phyloP scores from a whole-genome alignment of 2,329 filamentous ascomycete species.

The Colletotrichum aenigma region DNA sequence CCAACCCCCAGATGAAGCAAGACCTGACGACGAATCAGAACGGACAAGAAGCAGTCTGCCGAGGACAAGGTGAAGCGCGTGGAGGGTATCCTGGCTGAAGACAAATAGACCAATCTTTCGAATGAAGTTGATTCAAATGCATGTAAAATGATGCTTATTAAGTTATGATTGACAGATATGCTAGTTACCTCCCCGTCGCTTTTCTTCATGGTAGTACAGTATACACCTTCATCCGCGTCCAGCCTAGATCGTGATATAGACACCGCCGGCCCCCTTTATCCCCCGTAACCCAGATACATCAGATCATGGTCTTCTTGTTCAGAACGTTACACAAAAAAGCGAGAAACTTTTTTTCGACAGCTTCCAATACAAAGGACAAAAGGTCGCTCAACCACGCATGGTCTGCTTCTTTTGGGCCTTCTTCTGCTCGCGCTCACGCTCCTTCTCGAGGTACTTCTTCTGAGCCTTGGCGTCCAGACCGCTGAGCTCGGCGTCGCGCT shows the following conservation, averaged over 20 bases:
- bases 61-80: constrained; percentile 77
- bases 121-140: neutral
- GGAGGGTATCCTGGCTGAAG: constrained; percentile 50
- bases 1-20: neutral
- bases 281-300: neutral
- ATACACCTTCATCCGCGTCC: constrained; percentile 5
- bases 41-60: constrained; percentile 83
- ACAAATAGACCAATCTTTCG: neutral
- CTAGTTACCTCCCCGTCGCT: neutral
- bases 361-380: neutral
- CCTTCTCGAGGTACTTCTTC: constrained; percentile 83
- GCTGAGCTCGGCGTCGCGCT: constrained; percentile 83
- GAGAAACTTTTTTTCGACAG: neutral
- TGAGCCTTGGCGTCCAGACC: constrained; percentile 81
- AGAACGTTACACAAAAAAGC: neutral
- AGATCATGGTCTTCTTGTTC: neutral
- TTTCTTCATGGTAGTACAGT: constrained; percentile 1
- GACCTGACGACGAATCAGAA: constrained; percentile 50
- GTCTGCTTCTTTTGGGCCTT: constrained; percentile 61
- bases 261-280: neutral
- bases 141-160: constrained; percentile 3
- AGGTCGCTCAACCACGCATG: constrained; percentile 47
- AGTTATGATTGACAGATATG: constrained; percentile 3
- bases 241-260: neutral
- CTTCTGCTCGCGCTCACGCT: constrained; percentile 74